Conservation (phyloP, 768 basidiomycete genomes). For the Tephrocybe sp. region DNA sequence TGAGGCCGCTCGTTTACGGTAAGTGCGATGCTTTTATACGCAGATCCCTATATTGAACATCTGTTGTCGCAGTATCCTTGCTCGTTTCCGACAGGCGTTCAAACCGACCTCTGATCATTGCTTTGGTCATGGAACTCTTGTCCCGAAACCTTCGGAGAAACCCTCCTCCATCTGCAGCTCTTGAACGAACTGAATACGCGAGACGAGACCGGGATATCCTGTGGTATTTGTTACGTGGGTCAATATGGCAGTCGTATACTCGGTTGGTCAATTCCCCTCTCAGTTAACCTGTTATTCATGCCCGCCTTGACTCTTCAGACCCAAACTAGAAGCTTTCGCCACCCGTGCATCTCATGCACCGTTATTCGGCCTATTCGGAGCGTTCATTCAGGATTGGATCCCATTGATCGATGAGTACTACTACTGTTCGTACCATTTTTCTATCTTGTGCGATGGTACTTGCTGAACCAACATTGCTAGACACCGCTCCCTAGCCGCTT, state of each 20-base stretch:
- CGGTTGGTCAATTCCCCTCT: conserved; percentile 40
- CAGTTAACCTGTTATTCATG: conserved; percentile 8
- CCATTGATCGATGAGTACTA: conserved; percentile 89
- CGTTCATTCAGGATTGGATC: conserved; percentile 81
- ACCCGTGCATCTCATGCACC: conserved; percentile 56
- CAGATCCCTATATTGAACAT: conserved; percentile 6
- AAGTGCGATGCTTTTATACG: conserved; percentile 20
- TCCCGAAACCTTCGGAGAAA: conserved; percentile 74
- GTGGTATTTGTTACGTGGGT: conserved; percentile 85
- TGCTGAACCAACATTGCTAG: conserved; percentile 21
- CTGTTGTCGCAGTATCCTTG: conserved; percentile 33
- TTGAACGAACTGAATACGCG: conserved; percentile 81
- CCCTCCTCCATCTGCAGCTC: conserved; percentile 56
- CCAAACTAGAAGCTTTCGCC: conserved; percentile 70
- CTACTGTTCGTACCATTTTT: conserved; percentile 66
- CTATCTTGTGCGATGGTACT: conserved; percentile 8
- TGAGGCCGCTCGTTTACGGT: conserved; percentile 82
- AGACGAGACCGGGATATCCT: conserved; percentile 78
- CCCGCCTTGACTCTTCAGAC: too few species aligned
- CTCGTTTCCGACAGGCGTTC: conserved; percentile 48
- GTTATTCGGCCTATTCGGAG: conserved; percentile 65
- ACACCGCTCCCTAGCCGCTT: conserved; percentile 39
- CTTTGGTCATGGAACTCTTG: conserved; percentile 68
- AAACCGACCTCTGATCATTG: conserved; percentile 63
- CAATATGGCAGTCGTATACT: conserved; percentile 82